Base-by-base conservation (phyloP, 2,329 filamentous ascomycete genomes). In the Gnomoniopsis sp. region DNA sequence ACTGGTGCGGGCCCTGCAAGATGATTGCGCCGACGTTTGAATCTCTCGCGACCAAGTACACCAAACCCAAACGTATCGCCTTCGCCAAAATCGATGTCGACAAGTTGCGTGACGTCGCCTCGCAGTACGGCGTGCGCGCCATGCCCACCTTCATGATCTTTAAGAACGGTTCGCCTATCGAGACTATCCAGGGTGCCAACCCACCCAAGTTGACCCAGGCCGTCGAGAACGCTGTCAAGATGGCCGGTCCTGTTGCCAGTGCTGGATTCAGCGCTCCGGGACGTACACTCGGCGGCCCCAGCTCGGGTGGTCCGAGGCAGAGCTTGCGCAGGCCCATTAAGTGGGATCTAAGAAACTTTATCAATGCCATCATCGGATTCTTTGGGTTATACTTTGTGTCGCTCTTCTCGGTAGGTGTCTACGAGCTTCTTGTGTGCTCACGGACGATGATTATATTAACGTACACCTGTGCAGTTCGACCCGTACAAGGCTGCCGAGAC, bases 81-180 rank as follows among this genome's bases (percentile, higher is more conserved):
- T 99, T 98, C 72, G 87, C 86, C 70, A 98, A 96, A 77, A 86
- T 98, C 78, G 88, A 98, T 78, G 91, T 93, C 69, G 93, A 97
- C 70, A 80, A 82, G 66, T 91, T 96, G 73, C 82, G 87, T 65
- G 85, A 88, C 59, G 87, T 98, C 64, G 85, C 92, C 14, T 82
- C 86, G 68, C 80, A 86, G 65, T 91, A 96, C 77, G 83, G 85
- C 67, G 88, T 98, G 70, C 86, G 86, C 68, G 91, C 91, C 64
- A 93, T 96, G 87, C 95, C 95, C 6, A 98, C 95, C 54, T 98
- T 99, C 76, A 84, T 97, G 72, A 87, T 98, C 74, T 93, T 91
- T 80, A 88, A 90, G 76, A 86, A 85, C 70, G 88, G 88, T 67
- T 79, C 82, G 64, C 85, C 88, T 67, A 82, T 90, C 69, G 83